phyloP scores from a whole-genome alignment of 2,329 filamentous ascomycete species.

The Zymoseptoria brevis region DNA sequence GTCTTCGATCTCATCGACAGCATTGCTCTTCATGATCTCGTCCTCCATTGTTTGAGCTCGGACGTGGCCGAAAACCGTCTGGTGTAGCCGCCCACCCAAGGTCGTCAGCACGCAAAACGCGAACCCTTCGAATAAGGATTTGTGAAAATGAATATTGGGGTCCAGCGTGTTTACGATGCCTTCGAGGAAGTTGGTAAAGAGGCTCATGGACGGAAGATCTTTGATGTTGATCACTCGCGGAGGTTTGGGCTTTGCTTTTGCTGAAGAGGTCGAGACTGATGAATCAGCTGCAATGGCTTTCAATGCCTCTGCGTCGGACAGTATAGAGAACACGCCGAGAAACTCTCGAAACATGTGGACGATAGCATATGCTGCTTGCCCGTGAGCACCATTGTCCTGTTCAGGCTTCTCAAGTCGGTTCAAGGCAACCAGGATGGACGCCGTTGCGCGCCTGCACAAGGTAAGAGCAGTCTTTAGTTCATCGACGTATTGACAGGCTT shows the following conservation, averaged over 20 bases:
- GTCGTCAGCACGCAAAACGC: constrained; percentile 34
- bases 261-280: not conserved
- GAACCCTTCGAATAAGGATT: constrained; percentile 38
- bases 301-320: constrained; percentile 14
- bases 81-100: constrained; percentile 33
- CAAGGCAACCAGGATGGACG: constrained; percentile 19
- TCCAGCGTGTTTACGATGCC: constrained; percentile 32
- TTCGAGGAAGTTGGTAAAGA: constrained; percentile 30
- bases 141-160: constrained; percentile 29
- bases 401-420: constrained; percentile 14
- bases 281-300: constrained; percentile 13
- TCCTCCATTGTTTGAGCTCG: constrained; percentile 17
- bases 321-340: constrained; percentile 22
- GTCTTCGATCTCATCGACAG: constrained; percentile 13
- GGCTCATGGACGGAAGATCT: constrained; percentile 15
- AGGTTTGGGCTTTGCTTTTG: constrained; percentile 15
- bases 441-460: constrained; percentile 16
- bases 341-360: constrained; percentile 33
- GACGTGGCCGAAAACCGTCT: constrained; percentile 31
- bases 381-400: constrained; percentile 8
- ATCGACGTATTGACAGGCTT: constrained; percentile 1
- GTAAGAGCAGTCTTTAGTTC: constrained; percentile 15
- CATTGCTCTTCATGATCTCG: constrained; percentile 17
- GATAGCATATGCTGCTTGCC: constrained; percentile 22
- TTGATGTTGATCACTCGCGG: constrained; percentile 12